Evolutionary conservation across 1,139 yeast species (phyloP).

Genomic region (Pichia terricola): DNA sequence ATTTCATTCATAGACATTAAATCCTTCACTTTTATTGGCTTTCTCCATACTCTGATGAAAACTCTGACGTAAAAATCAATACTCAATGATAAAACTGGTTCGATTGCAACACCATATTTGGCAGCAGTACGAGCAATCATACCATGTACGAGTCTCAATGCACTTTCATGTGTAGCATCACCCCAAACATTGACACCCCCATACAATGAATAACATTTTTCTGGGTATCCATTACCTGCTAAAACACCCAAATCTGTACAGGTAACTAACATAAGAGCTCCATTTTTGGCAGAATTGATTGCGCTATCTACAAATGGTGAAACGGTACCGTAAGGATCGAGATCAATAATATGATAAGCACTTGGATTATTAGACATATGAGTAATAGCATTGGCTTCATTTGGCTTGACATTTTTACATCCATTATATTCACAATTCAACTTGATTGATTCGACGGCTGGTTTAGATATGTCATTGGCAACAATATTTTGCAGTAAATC

Average conservation of each 20-base stretch:
- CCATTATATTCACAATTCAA: constrained; percentile 62
- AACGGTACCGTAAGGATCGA: constrained; percentile 97
- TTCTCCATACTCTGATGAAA: constrained; percentile 63
- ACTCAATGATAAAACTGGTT: constrained; percentile 74
- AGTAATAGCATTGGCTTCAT: constrained; percentile 81
- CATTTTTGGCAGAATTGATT: constrained; percentile 67
- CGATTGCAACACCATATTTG: constrained; percentile 75
- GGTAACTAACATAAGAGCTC: constrained; percentile 78
- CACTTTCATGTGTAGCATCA: constrained; percentile 90
- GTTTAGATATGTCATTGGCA: constrained; percentile 82
- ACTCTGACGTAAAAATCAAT: constrained; percentile 90
- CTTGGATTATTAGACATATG: constrained; percentile 48
- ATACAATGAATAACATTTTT: constrained; percentile 86
- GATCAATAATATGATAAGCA: constrained; percentile 71
- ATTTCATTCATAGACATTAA: constrained; percentile 67
- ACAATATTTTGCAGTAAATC: constrained; percentile 61
- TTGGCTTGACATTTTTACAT: constrained; percentile 48
- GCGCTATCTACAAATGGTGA: constrained; percentile 92
- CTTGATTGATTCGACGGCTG: constrained; percentile 77
- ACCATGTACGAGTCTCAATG: constrained; percentile 71
- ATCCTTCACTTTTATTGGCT: constrained; percentile 75
- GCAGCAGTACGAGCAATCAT: constrained; percentile 80
- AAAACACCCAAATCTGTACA: constrained; percentile 94
- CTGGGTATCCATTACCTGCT: constrained; percentile 95
- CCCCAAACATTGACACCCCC: constrained; percentile 84